Evolutionary conservation across 345 rosid species (phyloP).

Genomic region (Citrus inodora): DNA sequence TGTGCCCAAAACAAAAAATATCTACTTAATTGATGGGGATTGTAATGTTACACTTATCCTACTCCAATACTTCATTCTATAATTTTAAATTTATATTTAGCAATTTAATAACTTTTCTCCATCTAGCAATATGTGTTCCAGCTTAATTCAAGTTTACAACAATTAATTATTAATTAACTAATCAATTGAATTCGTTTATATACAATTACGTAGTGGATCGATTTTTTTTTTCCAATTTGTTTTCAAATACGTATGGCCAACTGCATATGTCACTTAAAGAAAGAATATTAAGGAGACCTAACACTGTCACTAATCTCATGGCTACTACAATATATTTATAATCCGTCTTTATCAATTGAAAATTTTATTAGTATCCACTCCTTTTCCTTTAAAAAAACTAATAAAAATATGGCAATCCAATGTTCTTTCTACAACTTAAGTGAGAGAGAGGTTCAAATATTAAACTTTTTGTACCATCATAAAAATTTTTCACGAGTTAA

Average conservation of each 20-base stretch:
- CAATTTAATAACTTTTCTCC: neutral
- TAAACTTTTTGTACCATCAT: no score
- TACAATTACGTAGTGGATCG: neutral
- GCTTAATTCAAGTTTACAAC: neutral
- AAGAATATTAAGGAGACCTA: neutral
- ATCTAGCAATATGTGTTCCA: neutral
- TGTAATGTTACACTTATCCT: neutral
- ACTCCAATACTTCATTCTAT: neutral
- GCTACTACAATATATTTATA: no score
- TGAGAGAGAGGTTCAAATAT: no score
- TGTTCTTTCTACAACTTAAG: no score
- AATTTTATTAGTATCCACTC: no score
- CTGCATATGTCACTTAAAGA: neutral
- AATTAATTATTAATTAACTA: no score
- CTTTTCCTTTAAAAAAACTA: no score
- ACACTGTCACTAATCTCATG: no score
- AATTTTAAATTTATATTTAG: neutral
- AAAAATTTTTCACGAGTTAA: accelerated
- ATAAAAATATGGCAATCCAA: no score
- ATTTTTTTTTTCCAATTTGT: neutral
- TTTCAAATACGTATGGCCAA: neutral
- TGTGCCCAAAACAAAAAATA: neutral
- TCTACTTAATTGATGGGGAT: no score
- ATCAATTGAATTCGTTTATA: neutral
- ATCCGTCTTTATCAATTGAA: no score